phyloP scores from a whole-genome alignment of 2,329 filamentous ascomycete genomes.

The Colletotrichum spinosum region DNA sequence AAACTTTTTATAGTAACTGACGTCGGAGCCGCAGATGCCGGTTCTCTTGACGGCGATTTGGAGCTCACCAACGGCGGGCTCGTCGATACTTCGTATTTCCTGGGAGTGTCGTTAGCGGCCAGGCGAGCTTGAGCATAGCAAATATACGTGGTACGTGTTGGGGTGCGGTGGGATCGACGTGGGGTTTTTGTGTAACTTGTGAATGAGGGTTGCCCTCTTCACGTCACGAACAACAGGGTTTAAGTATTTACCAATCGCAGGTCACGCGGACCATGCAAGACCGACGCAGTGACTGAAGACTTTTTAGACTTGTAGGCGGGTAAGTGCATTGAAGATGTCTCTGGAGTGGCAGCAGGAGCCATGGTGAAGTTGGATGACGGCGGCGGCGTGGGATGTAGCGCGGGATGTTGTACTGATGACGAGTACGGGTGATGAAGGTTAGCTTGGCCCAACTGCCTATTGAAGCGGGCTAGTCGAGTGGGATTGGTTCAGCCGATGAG shows the following conservation, averaged over 20 bases:
- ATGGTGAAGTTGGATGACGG: constrained; percentile 49
- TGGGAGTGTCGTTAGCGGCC: constrained; percentile 44
- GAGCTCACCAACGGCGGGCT: constrained; percentile 64
- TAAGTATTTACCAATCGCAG: constrained; percentile 64
- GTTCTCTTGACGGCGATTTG: constrained; percentile 75
- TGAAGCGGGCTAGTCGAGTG: constrained; percentile 31
- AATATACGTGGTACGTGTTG: constrained; percentile 1
- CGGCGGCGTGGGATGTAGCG: constrained; percentile 49
- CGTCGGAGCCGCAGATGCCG: constrained; percentile 77
- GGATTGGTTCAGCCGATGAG: constrained; percentile 34
- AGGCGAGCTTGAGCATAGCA: constrained; percentile 15
- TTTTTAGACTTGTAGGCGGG: constrained; percentile 54
- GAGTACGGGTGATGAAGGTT: constrained; percentile 29
- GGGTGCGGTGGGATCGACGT: constrained; percentile 30
- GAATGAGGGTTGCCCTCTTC: constrained; percentile 42
- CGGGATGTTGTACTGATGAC: constrained; percentile 42
- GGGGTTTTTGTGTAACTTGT: constrained; percentile 48
- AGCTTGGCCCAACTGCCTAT: constrained; percentile 39
- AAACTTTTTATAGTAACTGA: constrained; percentile 79
- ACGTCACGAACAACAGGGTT: constrained; percentile 21
- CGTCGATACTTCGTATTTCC: constrained; percentile 63
- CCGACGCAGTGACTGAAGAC: constrained; percentile 63
- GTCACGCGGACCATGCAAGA: constrained; percentile 68
- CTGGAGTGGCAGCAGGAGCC: constrained; percentile 62
- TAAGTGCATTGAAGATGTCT: constrained; percentile 57